Conservation (phyloP, 1,284 basidiomycete genomes). For the Ceratobasidium sp. region DNA sequence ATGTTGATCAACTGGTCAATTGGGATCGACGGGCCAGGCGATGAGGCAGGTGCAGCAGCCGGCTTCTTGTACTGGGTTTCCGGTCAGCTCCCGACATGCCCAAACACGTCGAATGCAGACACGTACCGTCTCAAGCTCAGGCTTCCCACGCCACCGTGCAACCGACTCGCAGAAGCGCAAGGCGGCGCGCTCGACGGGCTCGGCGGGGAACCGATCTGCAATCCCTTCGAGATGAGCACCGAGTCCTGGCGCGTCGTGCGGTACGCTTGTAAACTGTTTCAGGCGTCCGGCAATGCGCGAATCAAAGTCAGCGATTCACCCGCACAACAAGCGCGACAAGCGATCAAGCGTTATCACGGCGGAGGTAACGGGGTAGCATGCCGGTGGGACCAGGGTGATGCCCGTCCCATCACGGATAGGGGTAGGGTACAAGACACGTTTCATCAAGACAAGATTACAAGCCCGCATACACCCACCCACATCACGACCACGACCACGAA, state of each 20-base stretch:
- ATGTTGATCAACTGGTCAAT: slow-evolving; percentile 43
- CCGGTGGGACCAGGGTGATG: slow-evolving; percentile 1
- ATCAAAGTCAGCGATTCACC: neutral
- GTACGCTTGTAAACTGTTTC: slow-evolving; percentile 73
- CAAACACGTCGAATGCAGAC: neutral
- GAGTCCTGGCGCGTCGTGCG: slow-evolving; percentile 69
- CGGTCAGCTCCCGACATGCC: neutral
- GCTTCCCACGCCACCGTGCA: slow-evolving; percentile 77
- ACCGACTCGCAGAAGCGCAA: slow-evolving; percentile 79
- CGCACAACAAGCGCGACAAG: neutral
- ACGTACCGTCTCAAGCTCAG: slow-evolving; percentile 76
- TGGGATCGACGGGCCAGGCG: slow-evolving; percentile 37
- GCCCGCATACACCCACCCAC: slow-evolving; percentile 1
- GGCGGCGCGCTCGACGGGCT: slow-evolving; percentile 77
- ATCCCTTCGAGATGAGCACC: slow-evolving; percentile 80
- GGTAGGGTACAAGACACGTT: neutral
- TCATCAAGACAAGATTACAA: neutral
- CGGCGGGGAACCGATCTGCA: slow-evolving; percentile 77
- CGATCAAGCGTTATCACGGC: slow-evolving; percentile 17
- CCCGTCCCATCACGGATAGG: slow-evolving; percentile 15
- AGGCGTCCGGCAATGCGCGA: neutral
- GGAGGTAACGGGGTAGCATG: slow-evolving; percentile 6
- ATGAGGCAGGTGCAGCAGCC: slow-evolving; percentile 2
- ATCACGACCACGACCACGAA: slow-evolving; percentile 11
- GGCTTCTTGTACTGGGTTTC: slow-evolving; percentile 40